Percentiles rank a stretch among this genome's conserved stretches.
phyloP scores from a whole-genome alignment of 1,284 basidiomycete genomes.

The Apiotrichum sp. region DNA sequence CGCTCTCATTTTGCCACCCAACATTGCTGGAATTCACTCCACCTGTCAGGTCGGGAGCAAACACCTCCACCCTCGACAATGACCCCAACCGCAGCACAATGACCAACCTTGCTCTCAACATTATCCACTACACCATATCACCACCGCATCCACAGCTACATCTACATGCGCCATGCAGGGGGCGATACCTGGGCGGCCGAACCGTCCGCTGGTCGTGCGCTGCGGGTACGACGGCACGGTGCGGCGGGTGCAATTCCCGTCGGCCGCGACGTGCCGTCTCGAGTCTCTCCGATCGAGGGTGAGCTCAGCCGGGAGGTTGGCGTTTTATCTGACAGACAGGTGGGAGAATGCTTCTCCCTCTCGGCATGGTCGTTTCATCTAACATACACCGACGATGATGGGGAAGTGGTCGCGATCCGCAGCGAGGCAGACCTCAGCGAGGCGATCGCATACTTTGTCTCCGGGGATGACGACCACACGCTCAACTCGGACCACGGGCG shows the following conservation, averaged over 20 bases:
- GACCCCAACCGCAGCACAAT: too few species aligned
- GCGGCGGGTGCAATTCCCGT: constrained; percentile 68
- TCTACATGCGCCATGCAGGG: constrained; percentile 6
- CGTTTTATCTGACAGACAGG: constrained; percentile 49
- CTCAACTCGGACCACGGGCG: constrained; percentile 51
- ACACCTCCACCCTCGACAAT: too few species aligned
- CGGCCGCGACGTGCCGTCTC: constrained; percentile 67
- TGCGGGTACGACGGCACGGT: constrained; percentile 67
- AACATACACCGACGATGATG: constrained; percentile 77
- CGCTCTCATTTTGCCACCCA: constrained; percentile 7
- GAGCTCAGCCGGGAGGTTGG: constrained; percentile 20
- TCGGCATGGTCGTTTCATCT: constrained; percentile 62
- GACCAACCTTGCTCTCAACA: too few species aligned
- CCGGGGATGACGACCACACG: constrained; percentile 62
- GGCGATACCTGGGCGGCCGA: constrained; percentile 47
- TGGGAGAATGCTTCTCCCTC: constrained; percentile 76
- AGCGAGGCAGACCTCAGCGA: constrained; percentile 71
- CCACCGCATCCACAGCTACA: not conserved
- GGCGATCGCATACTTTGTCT: constrained; percentile 76
- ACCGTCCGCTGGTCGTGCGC: constrained; percentile 66
- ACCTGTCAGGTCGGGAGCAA: too few species aligned
- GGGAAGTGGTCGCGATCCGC: constrained; percentile 62
- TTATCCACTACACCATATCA: not conserved
- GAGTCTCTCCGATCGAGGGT: constrained; percentile 65
- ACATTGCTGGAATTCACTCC: too few species aligned